These are phyloP conservation scores for Trichothecium roseum DNA, from an alignment of 2,329 filamentous ascomycete genomes.

Conservation along the genomic window DNA sequence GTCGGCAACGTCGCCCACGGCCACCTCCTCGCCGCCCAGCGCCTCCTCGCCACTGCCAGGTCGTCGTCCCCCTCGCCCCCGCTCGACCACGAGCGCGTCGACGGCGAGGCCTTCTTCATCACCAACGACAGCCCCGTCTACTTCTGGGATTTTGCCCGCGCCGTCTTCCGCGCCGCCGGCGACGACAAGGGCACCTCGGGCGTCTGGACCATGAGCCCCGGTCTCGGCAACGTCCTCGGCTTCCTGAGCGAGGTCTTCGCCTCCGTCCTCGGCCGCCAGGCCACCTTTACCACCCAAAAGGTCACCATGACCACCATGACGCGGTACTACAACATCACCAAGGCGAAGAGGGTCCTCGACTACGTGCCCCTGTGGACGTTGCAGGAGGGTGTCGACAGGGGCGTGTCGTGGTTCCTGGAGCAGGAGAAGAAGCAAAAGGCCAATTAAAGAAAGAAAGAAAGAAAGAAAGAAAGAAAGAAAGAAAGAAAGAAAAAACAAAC, in stretches of 20 bases:
- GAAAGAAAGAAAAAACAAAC: slow-evolving; percentile 10
- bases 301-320: slow-evolving; percentile 64
- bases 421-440: slow-evolving; percentile 29
- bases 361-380: slow-evolving; percentile 59
- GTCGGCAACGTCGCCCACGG: slow-evolving; percentile 59
- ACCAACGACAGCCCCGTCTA: slow-evolving; percentile 83
- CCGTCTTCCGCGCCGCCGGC: slow-evolving; percentile 60
- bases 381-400: slow-evolving; percentile 49
- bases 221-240: slow-evolving; percentile 41
- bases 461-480: slow-evolving; percentile 7
- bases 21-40: slow-evolving; percentile 70
- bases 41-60: slow-evolving; percentile 52
- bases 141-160: slow-evolving; percentile 81
- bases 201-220: slow-evolving; percentile 44
- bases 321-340: slow-evolving; percentile 66
- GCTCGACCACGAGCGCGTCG: slow-evolving; percentile 63
- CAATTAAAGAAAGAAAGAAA: slow-evolving; percentile 8
- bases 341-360: slow-evolving; percentile 60
- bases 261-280: slow-evolving; percentile 36
- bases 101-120: slow-evolving; percentile 82
- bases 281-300: slow-evolving; percentile 48
- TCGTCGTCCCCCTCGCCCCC: slow-evolving; percentile 41
- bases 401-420: slow-evolving; percentile 44
- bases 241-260: slow-evolving; percentile 42
- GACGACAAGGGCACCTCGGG: slow-evolving; percentile 38